phyloP scores from a whole-genome alignment of 2,329 filamentous ascomycete species.

The Cladosporium sp. region DNA sequence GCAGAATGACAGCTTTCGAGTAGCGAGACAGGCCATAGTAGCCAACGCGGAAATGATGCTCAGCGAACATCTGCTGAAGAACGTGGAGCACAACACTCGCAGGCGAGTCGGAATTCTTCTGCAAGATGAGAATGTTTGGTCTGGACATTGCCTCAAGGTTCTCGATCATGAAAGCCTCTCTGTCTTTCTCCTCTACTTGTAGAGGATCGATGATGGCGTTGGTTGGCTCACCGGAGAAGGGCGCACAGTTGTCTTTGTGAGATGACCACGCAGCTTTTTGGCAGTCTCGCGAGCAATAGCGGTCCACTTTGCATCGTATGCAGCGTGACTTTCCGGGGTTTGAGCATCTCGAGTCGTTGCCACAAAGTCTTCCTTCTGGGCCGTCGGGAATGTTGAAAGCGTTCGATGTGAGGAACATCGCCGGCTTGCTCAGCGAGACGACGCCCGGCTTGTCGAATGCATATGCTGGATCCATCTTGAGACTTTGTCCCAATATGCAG shows the following conservation, averaged over 20 bases:
- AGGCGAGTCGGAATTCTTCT: slow-evolving; percentile 2
- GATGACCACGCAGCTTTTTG: slow-evolving; percentile 32
- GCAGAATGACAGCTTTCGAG: neutral
- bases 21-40: slow-evolving; percentile 9
- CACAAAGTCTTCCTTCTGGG: slow-evolving; percentile 3
- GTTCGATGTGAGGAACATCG: slow-evolving; percentile 3
- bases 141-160: slow-evolving; percentile 5
- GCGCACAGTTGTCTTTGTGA: slow-evolving; percentile 32
- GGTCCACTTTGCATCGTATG: slow-evolving; percentile 27
- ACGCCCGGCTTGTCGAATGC: slow-evolving; percentile 6
- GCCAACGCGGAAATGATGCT: slow-evolving; percentile 6
- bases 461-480: slow-evolving; percentile 5
- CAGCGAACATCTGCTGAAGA: slow-evolving; percentile 7
- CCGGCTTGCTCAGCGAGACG: slow-evolving; percentile 6
- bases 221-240: neutral
- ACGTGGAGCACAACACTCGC: slow-evolving; percentile 2
- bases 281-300: slow-evolving; percentile 33
- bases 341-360: slow-evolving; percentile 5
- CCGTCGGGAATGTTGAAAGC: slow-evolving; percentile 10
- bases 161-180: neutral
- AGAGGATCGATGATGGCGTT: slow-evolving; percentile 6
- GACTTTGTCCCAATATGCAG: no score
- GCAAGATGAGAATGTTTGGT: neutral
- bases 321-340: slow-evolving; percentile 18
- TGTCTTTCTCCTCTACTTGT: neutral